Conservation (phyloP, 805 yeast genomes). For the Kodamaea kaohsiungensis region DNA sequence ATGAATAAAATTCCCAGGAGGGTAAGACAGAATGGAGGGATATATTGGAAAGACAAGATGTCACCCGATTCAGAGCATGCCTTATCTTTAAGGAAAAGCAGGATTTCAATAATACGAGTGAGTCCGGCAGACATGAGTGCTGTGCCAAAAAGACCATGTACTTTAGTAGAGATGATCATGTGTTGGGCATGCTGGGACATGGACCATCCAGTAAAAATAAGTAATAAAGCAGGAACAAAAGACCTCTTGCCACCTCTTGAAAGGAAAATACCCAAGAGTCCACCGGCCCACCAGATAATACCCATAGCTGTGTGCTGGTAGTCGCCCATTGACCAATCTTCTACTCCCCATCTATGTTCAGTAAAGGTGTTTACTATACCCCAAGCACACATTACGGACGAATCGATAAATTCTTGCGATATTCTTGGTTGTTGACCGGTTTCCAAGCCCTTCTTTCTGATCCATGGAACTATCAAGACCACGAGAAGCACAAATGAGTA, state of each 20-base stretch:
- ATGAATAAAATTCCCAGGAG: slow-evolving; percentile 81
- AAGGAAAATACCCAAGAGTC: slow-evolving; percentile 77
- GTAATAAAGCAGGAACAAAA: slow-evolving; percentile 77
- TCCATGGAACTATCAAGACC: slow-evolving; percentile 74
- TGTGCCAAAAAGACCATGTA: slow-evolving; percentile 84
- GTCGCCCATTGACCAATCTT: slow-evolving; percentile 89
- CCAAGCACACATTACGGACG: slow-evolving; percentile 79
- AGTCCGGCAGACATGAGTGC: slow-evolving; percentile 79
- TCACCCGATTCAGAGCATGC: slow-evolving; percentile 39
- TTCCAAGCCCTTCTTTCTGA: slow-evolving; percentile 43
- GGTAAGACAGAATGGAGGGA: slow-evolving; percentile 80
- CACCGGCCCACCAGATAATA: slow-evolving; percentile 95
- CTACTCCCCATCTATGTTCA: slow-evolving; percentile 93
- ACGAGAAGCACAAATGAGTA: slow-evolving; percentile 74
- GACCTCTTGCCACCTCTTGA: slow-evolving; percentile 62
- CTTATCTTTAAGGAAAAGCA: slow-evolving; percentile 70
- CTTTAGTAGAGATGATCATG: slow-evolving; percentile 75
- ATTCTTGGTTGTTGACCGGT: slow-evolving; percentile 17
- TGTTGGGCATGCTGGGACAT: slow-evolving; percentile 89
- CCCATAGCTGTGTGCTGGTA: slow-evolving; percentile 97
- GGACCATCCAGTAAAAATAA: slow-evolving; percentile 90
- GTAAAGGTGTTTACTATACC: slow-evolving; percentile 94
- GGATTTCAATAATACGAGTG: slow-evolving; percentile 74
- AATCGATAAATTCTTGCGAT: slow-evolving; percentile 86
- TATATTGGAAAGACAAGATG: slow-evolving; percentile 74